phyloP scores from a whole-genome alignment of 1,139 yeast species.

The Blastobotrys illinoisensis region DNA sequence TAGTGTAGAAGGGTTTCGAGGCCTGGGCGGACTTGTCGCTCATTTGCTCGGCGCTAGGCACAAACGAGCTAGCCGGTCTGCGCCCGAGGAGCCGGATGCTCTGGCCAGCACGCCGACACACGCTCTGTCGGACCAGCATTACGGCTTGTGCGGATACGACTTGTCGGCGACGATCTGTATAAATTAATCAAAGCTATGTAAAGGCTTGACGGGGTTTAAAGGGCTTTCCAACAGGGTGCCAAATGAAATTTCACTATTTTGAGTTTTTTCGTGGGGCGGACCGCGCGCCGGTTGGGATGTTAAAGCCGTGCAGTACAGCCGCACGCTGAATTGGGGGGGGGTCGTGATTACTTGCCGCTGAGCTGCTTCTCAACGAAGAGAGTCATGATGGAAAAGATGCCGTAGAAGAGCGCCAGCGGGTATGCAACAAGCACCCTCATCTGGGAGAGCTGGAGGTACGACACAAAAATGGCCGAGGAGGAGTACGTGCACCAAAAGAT shows the following conservation, averaged over 20 bases:
- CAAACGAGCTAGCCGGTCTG: not conserved
- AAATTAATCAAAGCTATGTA: not conserved
- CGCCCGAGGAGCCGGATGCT: not conserved
- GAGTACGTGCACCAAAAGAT: slow-evolving; percentile 94
- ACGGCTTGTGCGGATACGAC: not conserved
- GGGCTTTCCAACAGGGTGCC: not conserved
- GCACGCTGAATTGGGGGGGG: not conserved
- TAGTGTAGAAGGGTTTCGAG: slow-evolving; percentile 43
- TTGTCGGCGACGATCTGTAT: not conserved
- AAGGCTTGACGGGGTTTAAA: no score
- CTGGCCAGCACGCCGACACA: not conserved
- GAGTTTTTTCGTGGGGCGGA: not conserved
- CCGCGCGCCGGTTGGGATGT: not conserved
- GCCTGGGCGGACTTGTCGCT: not conserved
- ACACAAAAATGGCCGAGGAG: slow-evolving; percentile 88
- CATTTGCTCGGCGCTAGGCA: not conserved
- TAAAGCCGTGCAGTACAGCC: not conserved
- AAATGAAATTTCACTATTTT: not conserved
- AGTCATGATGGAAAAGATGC: slow-evolving; percentile 94
- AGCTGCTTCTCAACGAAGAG: slow-evolving; percentile 59
- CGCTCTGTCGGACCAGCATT: not conserved
- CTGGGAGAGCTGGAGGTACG: slow-evolving; percentile 74
- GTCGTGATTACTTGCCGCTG: not conserved
- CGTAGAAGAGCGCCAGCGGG: slow-evolving; percentile 86
- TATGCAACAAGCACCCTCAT: slow-evolving; percentile 90